Conservation (phyloP, 2,329 filamentous ascomycete genomes). For the Fusarium sp. region DNA sequence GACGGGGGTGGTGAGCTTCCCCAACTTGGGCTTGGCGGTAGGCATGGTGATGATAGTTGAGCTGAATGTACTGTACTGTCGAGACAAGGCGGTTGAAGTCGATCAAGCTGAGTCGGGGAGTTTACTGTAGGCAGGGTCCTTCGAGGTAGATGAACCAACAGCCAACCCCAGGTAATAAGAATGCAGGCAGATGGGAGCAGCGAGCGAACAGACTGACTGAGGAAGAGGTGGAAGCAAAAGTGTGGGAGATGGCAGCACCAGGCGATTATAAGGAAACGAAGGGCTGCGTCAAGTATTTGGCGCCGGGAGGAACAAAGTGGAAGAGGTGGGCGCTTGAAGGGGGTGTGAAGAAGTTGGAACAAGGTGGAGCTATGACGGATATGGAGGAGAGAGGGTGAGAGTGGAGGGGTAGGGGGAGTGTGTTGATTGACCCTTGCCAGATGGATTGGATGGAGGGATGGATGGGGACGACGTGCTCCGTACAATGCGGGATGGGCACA, state of each 20-base stretch:
- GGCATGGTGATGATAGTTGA: constrained; percentile 57
- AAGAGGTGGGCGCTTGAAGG: constrained; percentile 44
- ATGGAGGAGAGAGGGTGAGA: constrained; percentile 6
- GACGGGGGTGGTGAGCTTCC: constrained; percentile 71
- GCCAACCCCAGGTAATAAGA: constrained; percentile 35
- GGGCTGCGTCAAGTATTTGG: constrained; percentile 43
- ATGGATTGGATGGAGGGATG: constrained; percentile 20
- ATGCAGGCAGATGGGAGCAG: constrained; percentile 39
- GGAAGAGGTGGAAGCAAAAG: constrained; percentile 33
- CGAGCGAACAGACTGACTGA: constrained; percentile 45
- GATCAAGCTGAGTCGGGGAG: constrained; percentile 26
- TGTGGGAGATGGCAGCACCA: constrained; percentile 40
- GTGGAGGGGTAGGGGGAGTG: constrained; percentile 38
- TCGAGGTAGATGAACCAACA: constrained; percentile 38
- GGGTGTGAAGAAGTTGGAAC: constrained; percentile 40
- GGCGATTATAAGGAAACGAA: constrained; percentile 45
- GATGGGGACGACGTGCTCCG: not conserved
- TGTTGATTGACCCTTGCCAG: constrained; percentile 27
- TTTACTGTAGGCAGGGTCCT: constrained; percentile 14
- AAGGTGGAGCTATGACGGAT: constrained; percentile 38
- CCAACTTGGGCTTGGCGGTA: constrained; percentile 68
- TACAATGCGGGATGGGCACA: not conserved
- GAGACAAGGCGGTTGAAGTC: constrained; percentile 10
- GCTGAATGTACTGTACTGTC: constrained; percentile 9
- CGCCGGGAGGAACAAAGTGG: constrained; percentile 40